phyloP scores from a whole-genome alignment of 768 basidiomycete species.

The Ramaria sp. region DNA sequence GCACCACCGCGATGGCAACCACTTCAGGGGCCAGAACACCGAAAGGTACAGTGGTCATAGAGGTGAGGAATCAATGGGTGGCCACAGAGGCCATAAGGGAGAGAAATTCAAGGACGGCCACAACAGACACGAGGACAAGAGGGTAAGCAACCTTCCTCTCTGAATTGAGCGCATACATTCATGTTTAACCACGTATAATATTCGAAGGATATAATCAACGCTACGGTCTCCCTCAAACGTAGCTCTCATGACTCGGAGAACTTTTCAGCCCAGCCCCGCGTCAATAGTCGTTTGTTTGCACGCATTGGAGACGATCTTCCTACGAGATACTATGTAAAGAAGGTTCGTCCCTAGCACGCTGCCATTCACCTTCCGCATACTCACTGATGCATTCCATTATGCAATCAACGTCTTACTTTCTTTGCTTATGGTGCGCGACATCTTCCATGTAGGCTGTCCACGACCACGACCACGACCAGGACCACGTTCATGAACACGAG shows the following conservation, averaged over 20 bases:
- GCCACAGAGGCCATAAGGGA: not conserved
- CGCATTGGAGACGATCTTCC: not conserved
- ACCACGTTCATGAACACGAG: constrained; percentile 13
- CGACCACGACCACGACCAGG: constrained; percentile 12
- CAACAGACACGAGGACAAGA: not conserved
- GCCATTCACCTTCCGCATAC: not conserved
- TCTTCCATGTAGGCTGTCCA: not conserved
- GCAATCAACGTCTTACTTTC: not conserved
- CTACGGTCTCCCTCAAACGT: not conserved
- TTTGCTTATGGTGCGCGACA: not conserved
- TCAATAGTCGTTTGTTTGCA: not conserved
- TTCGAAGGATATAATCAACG: not conserved
- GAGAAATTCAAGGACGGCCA: not conserved
- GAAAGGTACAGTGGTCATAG: not conserved
- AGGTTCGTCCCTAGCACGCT: not conserved
- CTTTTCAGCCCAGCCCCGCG: not conserved
- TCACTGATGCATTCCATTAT: not conserved
- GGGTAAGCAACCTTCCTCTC: not conserved
- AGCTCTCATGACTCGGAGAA: not conserved
- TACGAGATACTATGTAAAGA: not conserved
- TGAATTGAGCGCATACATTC: too few relatives aligned
- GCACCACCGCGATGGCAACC: not conserved
- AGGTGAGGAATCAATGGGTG: not conserved
- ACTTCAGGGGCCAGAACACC: not conserved
- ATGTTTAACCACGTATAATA: not conserved